Conservation (phyloP, 2,329 filamentous ascomycete species). For the Nigrospora osmanthi region DNA sequence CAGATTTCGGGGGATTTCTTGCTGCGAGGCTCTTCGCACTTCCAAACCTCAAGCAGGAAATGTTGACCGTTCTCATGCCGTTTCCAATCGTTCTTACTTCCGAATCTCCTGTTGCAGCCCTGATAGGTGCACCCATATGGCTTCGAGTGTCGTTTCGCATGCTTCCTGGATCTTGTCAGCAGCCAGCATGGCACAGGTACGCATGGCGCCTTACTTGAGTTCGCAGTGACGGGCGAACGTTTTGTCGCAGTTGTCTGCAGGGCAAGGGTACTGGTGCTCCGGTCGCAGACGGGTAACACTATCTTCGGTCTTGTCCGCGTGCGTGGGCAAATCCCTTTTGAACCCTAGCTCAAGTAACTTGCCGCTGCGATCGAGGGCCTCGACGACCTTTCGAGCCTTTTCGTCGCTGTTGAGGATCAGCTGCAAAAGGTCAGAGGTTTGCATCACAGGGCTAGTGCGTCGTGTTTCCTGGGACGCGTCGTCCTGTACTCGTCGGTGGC, state of each 20-base stretch:
- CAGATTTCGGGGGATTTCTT: conserved; percentile 32
- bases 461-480: background rate
- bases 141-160: conserved; percentile 70
- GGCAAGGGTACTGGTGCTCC: conserved; percentile 21
- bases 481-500: background rate
- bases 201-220: conserved; percentile 38
- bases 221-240: conserved; percentile 43
- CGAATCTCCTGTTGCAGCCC: conserved; percentile 65
- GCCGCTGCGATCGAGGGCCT: conserved; percentile 13
- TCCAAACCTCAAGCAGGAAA: conserved; percentile 63
- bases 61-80: conserved; percentile 81
- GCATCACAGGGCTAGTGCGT: background rate
- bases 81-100: conserved; percentile 94
- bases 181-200: background rate
- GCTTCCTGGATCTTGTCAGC: conserved; percentile 54
- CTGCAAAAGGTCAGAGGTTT: background rate
- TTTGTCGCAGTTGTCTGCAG: conserved; percentile 31
- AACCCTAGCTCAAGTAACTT: conserved; percentile 14
- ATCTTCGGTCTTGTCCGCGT: conserved; percentile 8
- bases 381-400: conserved; percentile 11
- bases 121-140: conserved; percentile 77
- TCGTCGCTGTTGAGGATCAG: conserved; percentile 8
- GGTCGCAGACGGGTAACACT: conserved; percentile 3
- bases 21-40: conserved; percentile 41
- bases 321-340: conserved; percentile 12